Evolutionary conservation across 805 yeast species (phyloP), one percentile per base, ranked within the genome.

Genomic region (Kodamaea hsintzibuensis): DNA sequence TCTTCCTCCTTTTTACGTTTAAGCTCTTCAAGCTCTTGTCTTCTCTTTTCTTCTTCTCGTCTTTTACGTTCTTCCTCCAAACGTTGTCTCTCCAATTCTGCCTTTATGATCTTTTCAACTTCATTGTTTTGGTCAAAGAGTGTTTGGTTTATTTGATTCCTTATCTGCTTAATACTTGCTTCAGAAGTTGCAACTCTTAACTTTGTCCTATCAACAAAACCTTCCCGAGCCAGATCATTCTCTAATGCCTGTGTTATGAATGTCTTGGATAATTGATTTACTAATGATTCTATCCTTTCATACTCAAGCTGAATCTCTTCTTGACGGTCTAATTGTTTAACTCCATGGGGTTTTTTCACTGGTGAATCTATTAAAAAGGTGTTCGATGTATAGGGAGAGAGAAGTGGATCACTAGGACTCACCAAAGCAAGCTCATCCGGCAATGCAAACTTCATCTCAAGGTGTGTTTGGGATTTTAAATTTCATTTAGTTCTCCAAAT

Each of bases 61-160:
- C 59, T 27, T 44, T 49, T 50, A 47, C 57, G 50, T 48, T 57
- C 59, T 49, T 47, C 44, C 45, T 39, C 49, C 51, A 42, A 42
- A 12, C 57, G 47, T 47, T 38, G 52, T 53, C 42, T 49, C 49
- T 49, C 57, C 12, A 43, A 33, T 19, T 58, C 55, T 37, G 39
- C 27, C 38, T 47, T n/a, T 14, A 48, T 53, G 48, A 54, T 33
- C 44, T 55, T 33, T 53, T 51, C 42, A 47, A 54, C 56, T 53
- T 50, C 49, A 55, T 18, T 40, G 39, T 17, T 47, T 56, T 52
- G 48, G 38, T 38, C 56, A 42, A 10, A 13, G 19, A 50, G 52
- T 10, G 27, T 8, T 33, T n/a, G 4, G 12, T 19, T 19, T 9
- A 40, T 40, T 12, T 14, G 25, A 12, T 40, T 40, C 10, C 25